Evolutionary conservation across 805 yeast species (phyloP).

Genomic region (Ogataea ganodermae): DNA sequence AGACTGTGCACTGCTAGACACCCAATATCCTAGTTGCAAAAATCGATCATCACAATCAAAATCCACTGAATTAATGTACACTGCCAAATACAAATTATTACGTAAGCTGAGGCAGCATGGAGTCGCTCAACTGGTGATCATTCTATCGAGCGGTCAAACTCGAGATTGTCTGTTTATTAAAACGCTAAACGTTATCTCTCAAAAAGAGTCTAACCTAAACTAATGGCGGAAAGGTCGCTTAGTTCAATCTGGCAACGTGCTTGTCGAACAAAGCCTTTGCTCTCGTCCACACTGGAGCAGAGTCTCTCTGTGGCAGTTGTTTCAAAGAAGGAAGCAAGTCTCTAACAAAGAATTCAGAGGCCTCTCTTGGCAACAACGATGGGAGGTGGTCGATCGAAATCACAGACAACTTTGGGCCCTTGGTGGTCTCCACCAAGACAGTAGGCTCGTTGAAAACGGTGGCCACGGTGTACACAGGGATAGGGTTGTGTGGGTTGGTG

Average conservation of each 20-base stretch:
- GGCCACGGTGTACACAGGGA: conserved; percentile 89
- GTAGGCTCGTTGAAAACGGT: conserved; percentile 93
- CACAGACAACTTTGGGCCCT: conserved; percentile 86
- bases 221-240: too few species aligned
- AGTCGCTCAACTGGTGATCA: too few species aligned
- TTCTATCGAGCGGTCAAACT: too few species aligned
- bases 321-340: conserved; percentile 89
- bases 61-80: too few species aligned
- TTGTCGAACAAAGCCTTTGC: conserved; percentile 83
- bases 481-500: conserved; percentile 96
- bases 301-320: conserved; percentile 76
- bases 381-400: conserved; percentile 97
- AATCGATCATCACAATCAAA: too few species aligned
- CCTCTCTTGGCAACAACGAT: conserved; percentile 92
- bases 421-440: conserved; percentile 73
- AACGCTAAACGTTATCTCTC: too few species aligned
- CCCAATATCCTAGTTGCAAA: too few species aligned
- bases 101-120: too few species aligned
- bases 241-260: conserved; percentile 70
- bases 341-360: conserved; percentile 85
- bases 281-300: conserved; percentile 88
- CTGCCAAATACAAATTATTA: too few species aligned
- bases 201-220: too few species aligned
- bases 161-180: too few species aligned
- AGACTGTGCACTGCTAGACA: too few species aligned